Base-by-base conservation (phyloP, 257 asterid species). In the Forsythia viridissima region DNA sequence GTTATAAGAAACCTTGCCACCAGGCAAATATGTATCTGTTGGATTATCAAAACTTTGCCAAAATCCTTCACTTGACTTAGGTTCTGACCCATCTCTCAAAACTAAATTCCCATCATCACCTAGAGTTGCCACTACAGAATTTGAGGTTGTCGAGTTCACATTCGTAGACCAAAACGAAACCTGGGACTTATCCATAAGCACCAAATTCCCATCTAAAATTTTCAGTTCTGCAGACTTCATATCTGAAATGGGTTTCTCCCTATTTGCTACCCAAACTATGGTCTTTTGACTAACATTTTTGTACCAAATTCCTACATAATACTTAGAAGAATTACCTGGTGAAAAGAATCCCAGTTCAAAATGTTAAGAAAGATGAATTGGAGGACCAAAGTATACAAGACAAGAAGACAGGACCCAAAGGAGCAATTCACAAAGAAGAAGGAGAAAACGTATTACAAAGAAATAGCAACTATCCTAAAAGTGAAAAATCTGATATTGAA, bases 1-100 rank as follows among this genome's bases (percentile, higher is more conserved):
- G 63, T 92, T 79, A 6, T 84, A 91, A 0, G 91, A 76, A 83
- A 94, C 77, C 80, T 83, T 94, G 4, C 89, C 85, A 57, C 88
- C 96, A 21, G 97, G 96, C 73, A 94, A 79, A 97, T 97, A 94
- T 39, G 97, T 91, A 69, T 89, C 39, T 16, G 71, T 83, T 3
- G 93, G 93, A 61, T 86, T 5, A 82, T 90, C 89, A 46, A 94
- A 68, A 76, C 98, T 94, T 77, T 91, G 79, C 98, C 97, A 94
- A 70, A 86, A 8, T 21, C 46, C 36, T 59, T 46, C 42, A 80
- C 30, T 76, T 21, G 42, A 21, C 72, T 72, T 71, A 5, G 81
- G 59, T 52, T 46, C 15, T 11, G 80, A 76, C 77, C 79, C 86
- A 59, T 82, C 85, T 48, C 77, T 80, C 82, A 94, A 61, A 79